Percentiles rank a stretch among this genome's conserved stretches.
Evolutionary conservation across 441 rosid species (phyloP).

Genomic region (Biscutella laevigata): DNA sequence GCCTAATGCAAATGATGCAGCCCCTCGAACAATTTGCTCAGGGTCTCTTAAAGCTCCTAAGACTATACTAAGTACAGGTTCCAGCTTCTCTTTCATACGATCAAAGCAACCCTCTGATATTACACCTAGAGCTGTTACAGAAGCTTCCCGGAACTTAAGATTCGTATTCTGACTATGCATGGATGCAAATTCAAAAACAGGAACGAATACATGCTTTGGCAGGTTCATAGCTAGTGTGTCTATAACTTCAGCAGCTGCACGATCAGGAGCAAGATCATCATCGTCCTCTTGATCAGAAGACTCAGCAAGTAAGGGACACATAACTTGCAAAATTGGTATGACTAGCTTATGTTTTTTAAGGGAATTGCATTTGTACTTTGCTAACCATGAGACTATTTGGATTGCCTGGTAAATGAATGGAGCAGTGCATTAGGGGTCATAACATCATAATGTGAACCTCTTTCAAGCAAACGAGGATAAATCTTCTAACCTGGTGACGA

Average conservation of each 20-base stretch:
- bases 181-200: conserved; percentile 84
- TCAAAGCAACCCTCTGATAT: conserved; percentile 91
- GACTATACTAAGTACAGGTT: conserved; percentile 72
- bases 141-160: conserved; percentile 89
- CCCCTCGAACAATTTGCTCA: conserved; percentile 97
- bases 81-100: conserved; percentile 75
- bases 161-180: conserved; percentile 55
- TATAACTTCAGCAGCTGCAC: conserved; percentile 99
- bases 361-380: conserved; percentile 84
- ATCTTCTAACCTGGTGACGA: conserved; percentile 79
- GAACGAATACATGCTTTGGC: conserved; percentile 72
- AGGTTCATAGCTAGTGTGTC: conserved; percentile 94
- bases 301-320: conserved; percentile 95
- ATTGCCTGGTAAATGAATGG: conserved; percentile 56
- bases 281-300: conserved; percentile 68
- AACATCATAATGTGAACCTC: neutral
- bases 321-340: conserved; percentile 85
- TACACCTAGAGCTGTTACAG: conserved; percentile 91
- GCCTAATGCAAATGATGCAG: conserved; percentile 96
- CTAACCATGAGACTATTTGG: conserved; percentile 99
- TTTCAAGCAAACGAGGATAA: neutral
- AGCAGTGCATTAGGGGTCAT: conserved; percentile 18
- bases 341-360: conserved; percentile 82
- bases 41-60: conserved; percentile 83
- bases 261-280: conserved; percentile 97